These are phyloP conservation scores for Phytopythium vexans DNA, from an alignment of 352 stramenopile genomes.

Conservation along the genomic window DNA sequence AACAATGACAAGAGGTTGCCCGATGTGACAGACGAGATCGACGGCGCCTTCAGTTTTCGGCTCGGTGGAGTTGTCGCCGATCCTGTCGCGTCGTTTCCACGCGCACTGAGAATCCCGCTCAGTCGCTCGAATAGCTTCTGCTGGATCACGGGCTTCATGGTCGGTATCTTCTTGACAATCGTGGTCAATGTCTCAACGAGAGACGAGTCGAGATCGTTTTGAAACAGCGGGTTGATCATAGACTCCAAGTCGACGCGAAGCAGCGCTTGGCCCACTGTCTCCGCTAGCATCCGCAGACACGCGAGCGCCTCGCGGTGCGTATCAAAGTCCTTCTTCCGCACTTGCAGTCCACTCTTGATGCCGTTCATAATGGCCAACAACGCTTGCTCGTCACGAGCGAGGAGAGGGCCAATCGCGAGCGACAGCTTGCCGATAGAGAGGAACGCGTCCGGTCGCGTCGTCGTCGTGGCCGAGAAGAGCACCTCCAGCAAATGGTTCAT, in stretches of 20 bases:
- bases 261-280: slow-evolving; percentile 66
- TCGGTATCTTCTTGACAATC: slow-evolving; percentile 82
- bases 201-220: slow-evolving; percentile 78
- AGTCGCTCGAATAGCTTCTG: slow-evolving; percentile 84
- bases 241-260: slow-evolving; percentile 80
- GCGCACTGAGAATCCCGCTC: slow-evolving; percentile 60
- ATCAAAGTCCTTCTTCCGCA: slow-evolving; percentile 81
- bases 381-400: slow-evolving; percentile 76
- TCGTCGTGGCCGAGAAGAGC: slow-evolving; percentile 73
- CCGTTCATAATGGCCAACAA: slow-evolving; percentile 83
- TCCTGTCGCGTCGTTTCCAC: slow-evolving; percentile 40
- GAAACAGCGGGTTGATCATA: slow-evolving; percentile 77
- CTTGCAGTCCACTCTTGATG: slow-evolving; percentile 82
- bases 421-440: slow-evolving; percentile 85
- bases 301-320: slow-evolving; percentile 82
- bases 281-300: slow-evolving; percentile 79
- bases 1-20: slow-evolving; percentile 72
- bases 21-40: slow-evolving; percentile 66
- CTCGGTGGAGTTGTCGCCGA: slow-evolving; percentile 54
- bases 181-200: slow-evolving; percentile 82
- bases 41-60: slow-evolving; percentile 69
- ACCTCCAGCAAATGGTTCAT: slow-evolving; percentile 86
- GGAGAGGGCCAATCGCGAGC: slow-evolving; percentile 68
- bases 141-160: slow-evolving; percentile 74
- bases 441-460: slow-evolving; percentile 71